A percentile compares a stretch with the other conserved stretches of the same genome.
These are phyloP conservation scores for Yamadazyma triangularis DNA, from an alignment of 1,139 yeast genomes.

Conservation along the genomic window DNA sequence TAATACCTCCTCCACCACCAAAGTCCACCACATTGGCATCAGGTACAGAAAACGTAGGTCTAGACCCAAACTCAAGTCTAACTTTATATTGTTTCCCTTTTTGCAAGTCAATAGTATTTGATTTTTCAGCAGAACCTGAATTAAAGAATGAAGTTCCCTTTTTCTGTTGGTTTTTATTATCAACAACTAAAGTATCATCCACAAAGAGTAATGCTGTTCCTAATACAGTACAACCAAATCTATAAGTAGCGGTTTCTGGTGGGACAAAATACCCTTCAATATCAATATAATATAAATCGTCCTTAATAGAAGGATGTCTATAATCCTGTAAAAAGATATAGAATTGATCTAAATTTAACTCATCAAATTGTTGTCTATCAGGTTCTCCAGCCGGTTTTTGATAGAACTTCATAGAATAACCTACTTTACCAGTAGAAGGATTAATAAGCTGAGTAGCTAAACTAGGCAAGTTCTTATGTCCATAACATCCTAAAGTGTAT, in stretches of 20 bases:
- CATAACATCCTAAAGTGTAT: conserved; percentile 18
- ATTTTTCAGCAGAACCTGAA: conserved; percentile 46
- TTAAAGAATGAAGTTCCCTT: conserved; percentile 45
- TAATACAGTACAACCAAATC: conserved; percentile 44
- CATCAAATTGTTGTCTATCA: conserved; percentile 31
- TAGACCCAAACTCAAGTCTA: conserved; percentile 50
- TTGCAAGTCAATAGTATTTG: conserved; percentile 30
- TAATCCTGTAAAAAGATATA: conserved; percentile 46
- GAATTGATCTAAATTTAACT: conserved; percentile 26
- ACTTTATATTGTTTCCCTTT: conserved; percentile 40
- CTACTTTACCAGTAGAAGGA: conserved; percentile 35
- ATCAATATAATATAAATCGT: conserved; percentile 33
- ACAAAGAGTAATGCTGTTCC: conserved; percentile 53
- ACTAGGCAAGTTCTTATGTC: conserved; percentile 24
- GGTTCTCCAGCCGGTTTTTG: conserved; percentile 18
- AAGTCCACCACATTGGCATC: conserved; percentile 14
- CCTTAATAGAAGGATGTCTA: conserved; percentile 19
- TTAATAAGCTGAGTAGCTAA: conserved; percentile 19
- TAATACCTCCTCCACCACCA: conserved; percentile 27
- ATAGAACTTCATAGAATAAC: conserved; percentile 33
- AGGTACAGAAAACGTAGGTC: conserved; percentile 33
- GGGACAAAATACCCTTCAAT: conserved; percentile 42
- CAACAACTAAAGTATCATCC: conserved; percentile 49
- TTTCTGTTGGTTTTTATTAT: conserved; percentile 49
- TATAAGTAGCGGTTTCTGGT: conserved; percentile 43